Conservation (phyloP, 1,139 yeast genomes). For the Candida labiduridarum region DNA sequence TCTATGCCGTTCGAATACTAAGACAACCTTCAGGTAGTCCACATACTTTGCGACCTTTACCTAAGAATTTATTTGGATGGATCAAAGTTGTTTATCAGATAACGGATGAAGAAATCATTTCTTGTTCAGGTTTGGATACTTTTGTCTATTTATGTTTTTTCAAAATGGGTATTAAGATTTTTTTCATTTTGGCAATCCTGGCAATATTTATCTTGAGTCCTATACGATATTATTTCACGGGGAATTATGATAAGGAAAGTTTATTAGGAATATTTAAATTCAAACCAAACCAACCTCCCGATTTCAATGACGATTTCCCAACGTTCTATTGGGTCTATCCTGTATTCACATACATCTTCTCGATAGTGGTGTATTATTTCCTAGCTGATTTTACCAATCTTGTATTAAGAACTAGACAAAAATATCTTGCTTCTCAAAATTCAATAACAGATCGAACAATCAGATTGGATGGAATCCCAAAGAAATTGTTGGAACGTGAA, state of each 20-base stretch:
- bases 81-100: conserved; percentile 35
- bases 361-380: conserved; percentile 64
- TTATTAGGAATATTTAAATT: conserved; percentile 15
- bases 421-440: conserved; percentile 82
- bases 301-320: conserved; percentile 30
- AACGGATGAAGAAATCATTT: conserved; percentile 45
- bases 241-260: conserved; percentile 48
- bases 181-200: conserved; percentile 35
- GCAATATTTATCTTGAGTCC: conserved; percentile 49
- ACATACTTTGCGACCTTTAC: conserved; percentile 34
- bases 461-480: conserved; percentile 81
- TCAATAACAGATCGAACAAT: conserved; percentile 93
- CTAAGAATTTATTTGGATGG: conserved; percentile 45
- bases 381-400: conserved; percentile 68
- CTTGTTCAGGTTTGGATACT: conserved; percentile 47
- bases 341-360: conserved; percentile 82
- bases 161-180: conserved; percentile 47
- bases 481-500: conserved; percentile 40
- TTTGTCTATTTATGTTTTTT: conserved; percentile 48
- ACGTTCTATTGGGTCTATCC: conserved; percentile 75
- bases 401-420: conserved; percentile 78
- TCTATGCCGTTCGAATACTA: conserved; percentile 52
- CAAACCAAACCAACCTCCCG: conserved; percentile 20
- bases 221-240: conserved; percentile 46
- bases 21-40: conserved; percentile 25